phyloP scores from a whole-genome alignment of 2,329 filamentous ascomycete species.

The Chaetomiaceae sp. region DNA sequence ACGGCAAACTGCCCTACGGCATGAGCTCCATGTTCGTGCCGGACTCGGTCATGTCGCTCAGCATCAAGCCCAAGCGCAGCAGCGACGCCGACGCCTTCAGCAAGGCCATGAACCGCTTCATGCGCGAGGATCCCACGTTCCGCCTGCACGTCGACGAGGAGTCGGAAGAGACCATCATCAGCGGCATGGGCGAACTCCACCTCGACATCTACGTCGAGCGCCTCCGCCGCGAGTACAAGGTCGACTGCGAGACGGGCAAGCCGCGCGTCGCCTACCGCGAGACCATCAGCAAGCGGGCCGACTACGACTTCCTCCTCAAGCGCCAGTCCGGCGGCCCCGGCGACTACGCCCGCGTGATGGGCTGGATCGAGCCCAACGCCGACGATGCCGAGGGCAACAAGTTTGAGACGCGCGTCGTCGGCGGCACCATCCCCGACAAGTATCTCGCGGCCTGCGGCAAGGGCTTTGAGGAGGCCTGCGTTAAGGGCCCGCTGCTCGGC shows the following conservation, averaged over 20 bases:
- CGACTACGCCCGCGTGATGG: slow-evolving; percentile 89
- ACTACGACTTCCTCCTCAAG: slow-evolving; percentile 91
- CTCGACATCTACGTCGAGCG: slow-evolving; percentile 97
- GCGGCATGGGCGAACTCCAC: slow-evolving; percentile 96
- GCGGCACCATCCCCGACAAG: slow-evolving; percentile 91
- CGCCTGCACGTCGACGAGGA: slow-evolving; percentile 87
- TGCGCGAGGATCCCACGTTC: slow-evolving; percentile 97
- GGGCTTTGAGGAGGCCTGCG: slow-evolving; percentile 78
- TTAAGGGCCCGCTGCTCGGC: slow-evolving; percentile 84
- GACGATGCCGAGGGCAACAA: slow-evolving; percentile 66
- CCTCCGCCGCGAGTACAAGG: slow-evolving; percentile 92
- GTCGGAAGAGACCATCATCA: slow-evolving; percentile 95
- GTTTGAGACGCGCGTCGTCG: slow-evolving; percentile 83
- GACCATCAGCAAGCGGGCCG: slow-evolving; percentile 72
- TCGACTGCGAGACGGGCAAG: slow-evolving; percentile 92
- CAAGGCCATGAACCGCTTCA: slow-evolving; percentile 98
- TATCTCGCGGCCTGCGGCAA: slow-evolving; percentile 92
- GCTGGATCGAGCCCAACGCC: slow-evolving; percentile 80
- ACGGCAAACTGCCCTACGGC: slow-evolving; percentile 83
- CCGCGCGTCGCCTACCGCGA: slow-evolving; percentile 97
- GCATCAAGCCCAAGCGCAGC: slow-evolving; percentile 91
- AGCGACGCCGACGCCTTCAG: slow-evolving; percentile 92
- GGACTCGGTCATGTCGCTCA: slow-evolving; percentile 95
- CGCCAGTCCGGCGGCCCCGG: slow-evolving; percentile 94
- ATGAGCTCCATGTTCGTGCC: slow-evolving; percentile 99